A percentile compares a stretch with the other conserved stretches of the same genome.
Conservation (phyloP, 2,329 filamentous ascomycete genomes). For the Tolypocladium ovalisporum region DNA sequence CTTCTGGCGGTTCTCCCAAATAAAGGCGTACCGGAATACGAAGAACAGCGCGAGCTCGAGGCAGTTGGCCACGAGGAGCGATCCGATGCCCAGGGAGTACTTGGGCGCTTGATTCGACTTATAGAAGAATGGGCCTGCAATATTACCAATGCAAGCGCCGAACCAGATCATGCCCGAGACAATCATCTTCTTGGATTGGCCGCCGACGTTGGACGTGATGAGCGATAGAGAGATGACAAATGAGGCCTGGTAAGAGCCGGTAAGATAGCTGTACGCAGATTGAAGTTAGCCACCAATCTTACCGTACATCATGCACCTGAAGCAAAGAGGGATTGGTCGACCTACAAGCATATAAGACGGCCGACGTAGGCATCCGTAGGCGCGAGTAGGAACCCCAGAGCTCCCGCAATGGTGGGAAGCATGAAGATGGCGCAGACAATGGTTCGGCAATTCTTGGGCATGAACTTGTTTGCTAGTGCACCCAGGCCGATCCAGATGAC, state of each 20-base stretch:
- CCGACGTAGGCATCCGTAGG: conserved; percentile 36
- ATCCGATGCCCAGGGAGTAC: conserved; percentile 28
- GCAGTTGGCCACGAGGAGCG: conserved; percentile 28
- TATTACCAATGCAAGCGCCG: conserved; percentile 49
- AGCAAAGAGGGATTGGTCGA: neutral
- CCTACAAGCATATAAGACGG: conserved; percentile 42
- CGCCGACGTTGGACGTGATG: conserved; percentile 38
- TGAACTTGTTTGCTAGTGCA: conserved; percentile 23
- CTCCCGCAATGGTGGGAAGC: conserved; percentile 46
- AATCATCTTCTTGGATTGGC: conserved; percentile 53
- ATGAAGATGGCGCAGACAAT: conserved; percentile 45
- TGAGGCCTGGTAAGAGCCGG: conserved; percentile 27
- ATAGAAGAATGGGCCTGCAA: conserved; percentile 54
- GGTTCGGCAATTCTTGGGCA: conserved; percentile 36
- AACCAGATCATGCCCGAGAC: conserved; percentile 52
- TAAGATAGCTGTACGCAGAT: conserved; percentile 15
- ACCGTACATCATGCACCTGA: too few species aligned
- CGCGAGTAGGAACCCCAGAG: conserved; percentile 46
- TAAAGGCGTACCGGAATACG: conserved; percentile 25
- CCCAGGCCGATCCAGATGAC: conserved; percentile 29
- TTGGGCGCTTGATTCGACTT: conserved; percentile 36
- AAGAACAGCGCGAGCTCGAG: conserved; percentile 27
- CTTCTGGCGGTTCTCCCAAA: conserved; percentile 27
- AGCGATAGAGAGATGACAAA: conserved; percentile 30
- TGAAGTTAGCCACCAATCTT: neutral